These are phyloP conservation scores for Trichoderma semiorbis DNA, from an alignment of 2,329 filamentous ascomycete species.

Conservation along the genomic window DNA sequence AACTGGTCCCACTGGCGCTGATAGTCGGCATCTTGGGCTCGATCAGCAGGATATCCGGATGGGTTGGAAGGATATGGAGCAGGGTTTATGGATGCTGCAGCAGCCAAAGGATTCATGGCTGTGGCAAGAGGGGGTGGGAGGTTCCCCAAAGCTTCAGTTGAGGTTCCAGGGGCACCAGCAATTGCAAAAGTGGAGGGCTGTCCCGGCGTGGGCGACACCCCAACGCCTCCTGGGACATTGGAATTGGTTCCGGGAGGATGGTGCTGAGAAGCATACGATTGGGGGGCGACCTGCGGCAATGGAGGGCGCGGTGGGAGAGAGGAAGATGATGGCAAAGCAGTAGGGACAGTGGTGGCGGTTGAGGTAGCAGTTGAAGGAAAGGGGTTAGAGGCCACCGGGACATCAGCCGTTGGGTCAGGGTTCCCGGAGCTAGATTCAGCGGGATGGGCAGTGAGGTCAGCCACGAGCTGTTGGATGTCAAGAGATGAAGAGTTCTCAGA, in stretches of 20 bases:
- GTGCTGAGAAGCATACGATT: conserved; percentile 38
- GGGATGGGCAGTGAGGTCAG: conserved; percentile 38
- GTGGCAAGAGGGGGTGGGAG: conserved; percentile 30
- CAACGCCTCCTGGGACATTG: conserved; percentile 29
- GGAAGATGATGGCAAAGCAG: conserved; percentile 37
- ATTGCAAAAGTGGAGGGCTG: conserved; percentile 34
- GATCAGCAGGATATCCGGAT: conserved; percentile 29
- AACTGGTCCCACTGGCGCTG: conserved; percentile 71
- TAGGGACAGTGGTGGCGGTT: conserved; percentile 26
- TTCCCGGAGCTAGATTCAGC: conserved; percentile 29
- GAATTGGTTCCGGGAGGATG: conserved; percentile 32
- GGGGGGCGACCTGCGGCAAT: conserved; percentile 36
- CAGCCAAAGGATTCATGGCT: conserved; percentile 29
- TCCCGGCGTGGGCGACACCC: conserved; percentile 31
- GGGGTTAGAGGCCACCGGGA: conserved; percentile 29
- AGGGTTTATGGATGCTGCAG: conserved; percentile 31
- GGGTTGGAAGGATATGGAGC: conserved; percentile 32
- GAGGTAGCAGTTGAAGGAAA: conserved; percentile 19
- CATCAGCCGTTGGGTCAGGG: conserved; percentile 30
- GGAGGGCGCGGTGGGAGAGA: conserved; percentile 49
- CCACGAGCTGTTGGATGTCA: conserved; percentile 42
- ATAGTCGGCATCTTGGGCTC: conserved; percentile 43
- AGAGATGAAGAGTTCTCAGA: conserved; percentile 30
- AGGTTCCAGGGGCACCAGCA: conserved; percentile 32
- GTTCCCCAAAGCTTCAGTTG: conserved; percentile 31